Evolutionary conservation across 345 rosid genomes (phyloP).

Genomic region (Syzygium grande): DNA sequence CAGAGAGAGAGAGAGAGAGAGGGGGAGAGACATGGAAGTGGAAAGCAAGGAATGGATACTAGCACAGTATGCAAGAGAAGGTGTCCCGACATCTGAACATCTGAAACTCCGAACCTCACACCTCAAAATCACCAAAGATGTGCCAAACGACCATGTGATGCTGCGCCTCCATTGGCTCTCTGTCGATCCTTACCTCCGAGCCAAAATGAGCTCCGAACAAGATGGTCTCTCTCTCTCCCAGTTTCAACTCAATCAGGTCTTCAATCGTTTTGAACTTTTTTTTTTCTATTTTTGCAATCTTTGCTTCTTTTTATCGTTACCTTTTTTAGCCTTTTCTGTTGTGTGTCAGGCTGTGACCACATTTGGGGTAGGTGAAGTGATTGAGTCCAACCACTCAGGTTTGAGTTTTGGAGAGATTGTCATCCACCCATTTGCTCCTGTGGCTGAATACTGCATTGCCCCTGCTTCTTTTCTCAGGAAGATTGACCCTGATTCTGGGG

Average conservation of each 20-base stretch:
- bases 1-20: neutral
- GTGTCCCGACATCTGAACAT: constrained; percentile 30
- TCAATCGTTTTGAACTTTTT: neutral
- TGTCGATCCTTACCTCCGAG: constrained; percentile 27
- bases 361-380: constrained; percentile 21
- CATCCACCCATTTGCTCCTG: constrained; percentile 3
- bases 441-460: constrained; percentile 12
- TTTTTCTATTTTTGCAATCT: neutral
- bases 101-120: constrained; percentile 20
- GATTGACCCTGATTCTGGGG: neutral
- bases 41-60: constrained; percentile 32
- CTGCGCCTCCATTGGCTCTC: constrained; percentile 21
- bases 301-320: neutral
- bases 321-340: neutral
- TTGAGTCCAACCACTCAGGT: constrained; percentile 8
- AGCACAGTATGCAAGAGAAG: constrained; percentile 18
- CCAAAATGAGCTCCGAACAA: constrained; percentile 10
- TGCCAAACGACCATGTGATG: constrained; percentile 18
- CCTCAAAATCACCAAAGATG: constrained; percentile 3
- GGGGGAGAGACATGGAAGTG: neutral
- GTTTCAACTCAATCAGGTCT: constrained; percentile 17
- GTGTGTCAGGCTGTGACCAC: constrained; percentile 5
- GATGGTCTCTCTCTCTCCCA: constrained; percentile 24
- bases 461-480: constrained; percentile 6
- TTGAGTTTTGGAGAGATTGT: constrained; percentile 13